These are phyloP conservation scores for Zygosaccharomyces pseudorouxii DNA, from an alignment of 805 yeast species.

Conservation along the genomic window DNA sequence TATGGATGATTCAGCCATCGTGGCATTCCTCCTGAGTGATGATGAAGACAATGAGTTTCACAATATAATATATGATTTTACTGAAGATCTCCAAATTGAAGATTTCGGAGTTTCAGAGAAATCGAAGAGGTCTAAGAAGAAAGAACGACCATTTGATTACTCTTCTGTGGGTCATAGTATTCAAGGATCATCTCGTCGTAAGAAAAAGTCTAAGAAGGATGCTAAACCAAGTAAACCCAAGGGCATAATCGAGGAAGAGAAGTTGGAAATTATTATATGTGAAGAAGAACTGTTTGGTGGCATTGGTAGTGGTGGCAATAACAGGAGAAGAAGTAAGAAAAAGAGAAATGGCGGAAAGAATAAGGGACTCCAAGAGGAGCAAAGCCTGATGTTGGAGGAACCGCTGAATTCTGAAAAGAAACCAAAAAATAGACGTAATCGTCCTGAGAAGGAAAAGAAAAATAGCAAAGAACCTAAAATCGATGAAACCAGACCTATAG, in stretches of 20 bases:
- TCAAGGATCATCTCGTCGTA: not conserved
- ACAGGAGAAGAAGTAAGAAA: not conserved
- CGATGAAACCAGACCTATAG: not conserved
- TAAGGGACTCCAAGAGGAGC: not conserved
- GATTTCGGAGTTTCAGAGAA: not conserved
- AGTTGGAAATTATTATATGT: not conserved
- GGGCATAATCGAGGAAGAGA: not conserved
- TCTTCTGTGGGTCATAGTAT: not conserved
- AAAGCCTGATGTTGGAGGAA: not conserved
- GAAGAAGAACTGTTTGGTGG: slow-evolving; percentile 6
- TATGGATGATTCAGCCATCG: slow-evolving; percentile 4
- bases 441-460: not conserved
- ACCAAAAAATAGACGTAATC: not conserved
- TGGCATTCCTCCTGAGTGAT: slow-evolving; percentile 1
- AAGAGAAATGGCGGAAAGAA: not conserved
- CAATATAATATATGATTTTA: not conserved
- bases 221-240: not conserved
- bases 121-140: not conserved
- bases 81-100: not conserved
- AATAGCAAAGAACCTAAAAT: not conserved
- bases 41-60: not conserved
- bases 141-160: not conserved
- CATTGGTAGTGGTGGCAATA: not conserved
- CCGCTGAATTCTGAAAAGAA: not conserved
- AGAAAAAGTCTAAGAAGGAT: too few relatives aligned